A percentile compares a stretch with the other conserved stretches of the same genome.
These are phyloP conservation scores for Claviceps lovelessii DNA, from an alignment of 2,329 filamentous ascomycete genomes.

Conservation along the genomic window DNA sequence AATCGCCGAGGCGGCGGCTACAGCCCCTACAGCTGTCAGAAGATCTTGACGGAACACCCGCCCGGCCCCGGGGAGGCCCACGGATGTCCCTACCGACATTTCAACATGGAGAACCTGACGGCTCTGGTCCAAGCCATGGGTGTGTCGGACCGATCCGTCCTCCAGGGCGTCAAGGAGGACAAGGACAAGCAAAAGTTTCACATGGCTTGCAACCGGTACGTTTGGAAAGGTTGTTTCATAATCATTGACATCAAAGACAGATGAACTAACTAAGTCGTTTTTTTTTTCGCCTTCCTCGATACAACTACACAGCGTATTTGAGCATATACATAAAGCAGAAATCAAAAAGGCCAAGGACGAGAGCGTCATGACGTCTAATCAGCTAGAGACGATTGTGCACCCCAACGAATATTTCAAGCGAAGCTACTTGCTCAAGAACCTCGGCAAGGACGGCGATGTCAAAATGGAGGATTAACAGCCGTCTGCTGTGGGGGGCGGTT, in stretches of 20 bases:
- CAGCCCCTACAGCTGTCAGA: slow-evolving; percentile 85
- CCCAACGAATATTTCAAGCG: slow-evolving; percentile 97
- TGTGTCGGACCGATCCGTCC: slow-evolving; percentile 59
- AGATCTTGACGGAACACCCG: slow-evolving; percentile 78
- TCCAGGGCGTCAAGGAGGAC: slow-evolving; percentile 76
- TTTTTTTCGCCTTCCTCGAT: background rate
- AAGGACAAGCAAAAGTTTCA: slow-evolving; percentile 81
- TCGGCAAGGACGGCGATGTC: slow-evolving; percentile 42
- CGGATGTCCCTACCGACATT: slow-evolving; percentile 94
- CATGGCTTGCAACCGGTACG: slow-evolving; percentile 81
- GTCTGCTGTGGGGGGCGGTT: background rate
- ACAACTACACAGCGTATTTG: slow-evolving; percentile 55
- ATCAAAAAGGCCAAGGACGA: slow-evolving; percentile 66
- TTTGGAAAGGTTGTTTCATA: slow-evolving; percentile 2
- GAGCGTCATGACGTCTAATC: slow-evolving; percentile 52
- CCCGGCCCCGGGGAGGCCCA: slow-evolving; percentile 80
- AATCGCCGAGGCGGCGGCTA: slow-evolving; percentile 81
- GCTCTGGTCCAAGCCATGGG: slow-evolving; percentile 63
- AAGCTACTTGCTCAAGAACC: slow-evolving; percentile 75
- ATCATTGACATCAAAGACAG: background rate
- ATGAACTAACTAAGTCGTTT: background rate
- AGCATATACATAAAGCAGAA: slow-evolving; percentile 66
- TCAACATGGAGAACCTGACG: slow-evolving; percentile 73
- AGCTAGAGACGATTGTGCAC: slow-evolving; percentile 90
- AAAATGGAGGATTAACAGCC: slow-evolving; percentile 40